phyloP scores from a whole-genome alignment of 2,329 filamentous ascomycete genomes.

The Beauveria brongniartii region DNA sequence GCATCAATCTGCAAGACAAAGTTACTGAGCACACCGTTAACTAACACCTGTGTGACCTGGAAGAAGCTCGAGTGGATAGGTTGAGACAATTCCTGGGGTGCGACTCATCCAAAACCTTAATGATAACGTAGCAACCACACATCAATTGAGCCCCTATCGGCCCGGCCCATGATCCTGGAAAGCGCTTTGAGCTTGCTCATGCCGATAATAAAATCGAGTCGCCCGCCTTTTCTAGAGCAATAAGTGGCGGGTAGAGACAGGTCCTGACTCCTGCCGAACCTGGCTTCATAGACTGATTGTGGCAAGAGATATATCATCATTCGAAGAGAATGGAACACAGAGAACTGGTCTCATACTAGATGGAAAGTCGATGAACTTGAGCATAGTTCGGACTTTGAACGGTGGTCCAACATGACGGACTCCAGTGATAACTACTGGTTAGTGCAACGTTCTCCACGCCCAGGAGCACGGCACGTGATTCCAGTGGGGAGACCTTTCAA shows the following conservation, averaged over 20 bases:
- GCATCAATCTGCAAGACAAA: not conserved
- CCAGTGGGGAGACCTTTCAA: not conserved
- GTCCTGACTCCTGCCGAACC: too few species aligned
- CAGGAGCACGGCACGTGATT: not conserved
- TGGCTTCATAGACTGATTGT: too few species aligned
- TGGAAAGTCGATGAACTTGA: not conserved
- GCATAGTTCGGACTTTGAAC: too few species aligned
- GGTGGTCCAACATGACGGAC: not conserved
- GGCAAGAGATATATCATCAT: too few species aligned
- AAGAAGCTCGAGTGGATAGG: not conserved
- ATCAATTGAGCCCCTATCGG: not conserved
- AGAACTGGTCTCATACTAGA: too few species aligned
- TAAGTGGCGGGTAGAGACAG: too few species aligned
- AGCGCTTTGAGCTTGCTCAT: too few species aligned
- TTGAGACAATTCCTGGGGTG: not conserved
- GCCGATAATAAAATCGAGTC: too few species aligned
- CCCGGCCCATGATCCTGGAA: too few species aligned
- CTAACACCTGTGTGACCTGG: not conserved
- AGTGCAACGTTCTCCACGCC: not conserved
- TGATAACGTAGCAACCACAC: not conserved
- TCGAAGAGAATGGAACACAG: too few species aligned
- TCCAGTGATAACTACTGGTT: not conserved
- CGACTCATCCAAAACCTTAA: not conserved
- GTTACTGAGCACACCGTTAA: not conserved
- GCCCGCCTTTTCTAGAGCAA: too few species aligned